phyloP scores from a whole-genome alignment of 2,329 filamentous ascomycete genomes.

The Cryphonectria parasitica region DNA sequence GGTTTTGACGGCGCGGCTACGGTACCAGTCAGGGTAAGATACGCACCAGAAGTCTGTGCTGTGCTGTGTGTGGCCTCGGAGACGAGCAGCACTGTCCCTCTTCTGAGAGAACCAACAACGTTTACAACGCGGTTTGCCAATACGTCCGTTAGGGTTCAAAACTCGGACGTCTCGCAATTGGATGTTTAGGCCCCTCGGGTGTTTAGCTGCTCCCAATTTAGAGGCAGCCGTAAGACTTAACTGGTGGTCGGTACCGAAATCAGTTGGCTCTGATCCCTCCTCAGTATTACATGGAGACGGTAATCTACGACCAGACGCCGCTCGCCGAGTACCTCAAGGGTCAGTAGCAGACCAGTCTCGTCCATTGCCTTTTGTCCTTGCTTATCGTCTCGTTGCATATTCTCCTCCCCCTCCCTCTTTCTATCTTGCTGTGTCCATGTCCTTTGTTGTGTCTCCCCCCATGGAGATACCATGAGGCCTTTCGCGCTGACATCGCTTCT shows the following conservation, averaged over 20 bases:
- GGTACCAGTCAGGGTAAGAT: neutral
- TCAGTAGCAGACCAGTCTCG: slow-evolving; percentile 45
- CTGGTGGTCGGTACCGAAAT: neutral
- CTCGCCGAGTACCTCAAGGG: slow-evolving; percentile 90
- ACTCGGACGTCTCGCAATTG: neutral
- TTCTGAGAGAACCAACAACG: neutral
- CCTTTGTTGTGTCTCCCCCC: slow-evolving; percentile 1
- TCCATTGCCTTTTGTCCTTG: slow-evolving; percentile 9
- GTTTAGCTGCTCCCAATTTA: slow-evolving; percentile 5
- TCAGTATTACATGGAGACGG: slow-evolving; percentile 71
- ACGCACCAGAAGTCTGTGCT: neutral
- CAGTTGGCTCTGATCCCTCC: slow-evolving; percentile 12
- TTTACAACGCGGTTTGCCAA: neutral
- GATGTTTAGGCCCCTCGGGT: slow-evolving; percentile 4
- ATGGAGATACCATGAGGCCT: slow-evolving; percentile 23
- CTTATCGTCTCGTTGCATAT: slow-evolving; percentile 14
- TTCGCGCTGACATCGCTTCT: slow-evolving; percentile 31
- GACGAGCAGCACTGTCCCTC: neutral
- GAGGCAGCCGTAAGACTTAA: slow-evolving; percentile 2
- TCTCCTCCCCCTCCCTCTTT: neutral
- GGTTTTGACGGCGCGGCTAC: neutral
- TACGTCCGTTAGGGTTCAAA: neutral
- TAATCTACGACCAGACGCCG: slow-evolving; percentile 85
- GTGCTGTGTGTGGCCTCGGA: neutral
- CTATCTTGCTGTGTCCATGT: neutral